Conservation (phyloP, 1,139 yeast genomes). For the Williopsis jadinii region DNA sequence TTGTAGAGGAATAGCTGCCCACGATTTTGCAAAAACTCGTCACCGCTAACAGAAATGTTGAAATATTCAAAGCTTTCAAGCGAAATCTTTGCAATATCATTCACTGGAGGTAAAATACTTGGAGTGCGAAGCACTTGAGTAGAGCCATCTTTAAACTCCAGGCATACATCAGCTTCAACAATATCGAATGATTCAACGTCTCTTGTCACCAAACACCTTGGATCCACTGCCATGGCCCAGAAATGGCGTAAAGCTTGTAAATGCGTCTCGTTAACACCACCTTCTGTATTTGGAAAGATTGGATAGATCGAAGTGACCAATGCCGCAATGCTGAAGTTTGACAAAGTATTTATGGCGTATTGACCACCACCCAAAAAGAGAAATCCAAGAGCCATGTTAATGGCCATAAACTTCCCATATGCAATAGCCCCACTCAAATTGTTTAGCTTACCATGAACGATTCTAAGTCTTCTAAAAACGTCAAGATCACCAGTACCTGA, state of each 20-base stretch:
- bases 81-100: slow-evolving; percentile 30
- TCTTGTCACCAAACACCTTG: slow-evolving; percentile 69
- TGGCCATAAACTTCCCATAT: slow-evolving; percentile 73
- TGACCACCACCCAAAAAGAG: slow-evolving; percentile 91
- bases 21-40: slow-evolving; percentile 34
- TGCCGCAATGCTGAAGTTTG: slow-evolving; percentile 64
- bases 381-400: slow-evolving; percentile 80
- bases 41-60: slow-evolving; percentile 34
- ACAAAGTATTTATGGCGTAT: slow-evolving; percentile 60
- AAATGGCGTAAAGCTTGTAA: slow-evolving; percentile 85
- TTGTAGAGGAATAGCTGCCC: slow-evolving; percentile 46
- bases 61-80: slow-evolving; percentile 35
- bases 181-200: slow-evolving; percentile 59
- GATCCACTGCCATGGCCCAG: slow-evolving; percentile 84
- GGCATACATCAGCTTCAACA: slow-evolving; percentile 41
- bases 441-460: slow-evolving; percentile 40
- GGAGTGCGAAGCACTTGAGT: slow-evolving; percentile 40
- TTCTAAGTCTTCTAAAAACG: slow-evolving; percentile 64
- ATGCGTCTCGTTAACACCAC: slow-evolving; percentile 47
- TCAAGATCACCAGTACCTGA: slow-evolving; percentile 90
- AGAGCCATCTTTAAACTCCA: slow-evolving; percentile 38
- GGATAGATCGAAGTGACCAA: slow-evolving; percentile 73
- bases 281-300: slow-evolving; percentile 43
- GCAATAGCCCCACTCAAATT: slow-evolving; percentile 14
- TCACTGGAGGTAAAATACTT: slow-evolving; percentile 58